phyloP scores from a whole-genome alignment of 2,329 filamentous ascomycete genomes.

The Cercospora janseana region DNA sequence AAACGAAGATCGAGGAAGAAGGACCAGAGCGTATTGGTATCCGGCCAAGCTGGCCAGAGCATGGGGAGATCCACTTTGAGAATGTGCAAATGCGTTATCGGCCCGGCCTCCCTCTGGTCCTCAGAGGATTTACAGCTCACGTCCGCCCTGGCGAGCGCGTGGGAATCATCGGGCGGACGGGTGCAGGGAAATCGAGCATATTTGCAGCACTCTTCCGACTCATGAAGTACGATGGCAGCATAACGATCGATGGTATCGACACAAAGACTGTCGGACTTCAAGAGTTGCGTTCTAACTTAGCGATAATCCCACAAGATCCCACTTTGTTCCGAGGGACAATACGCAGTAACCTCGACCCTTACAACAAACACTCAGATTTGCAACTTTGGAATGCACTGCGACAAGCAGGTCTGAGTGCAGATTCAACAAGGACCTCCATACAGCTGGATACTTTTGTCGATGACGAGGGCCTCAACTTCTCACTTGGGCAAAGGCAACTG shows the following conservation, averaged over 20 bases:
- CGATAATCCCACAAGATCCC: conserved; percentile 81
- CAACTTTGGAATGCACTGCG: conserved; percentile 68
- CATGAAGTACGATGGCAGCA: conserved; percentile 56
- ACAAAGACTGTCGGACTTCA: conserved; percentile 69
- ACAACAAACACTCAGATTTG: conserved; percentile 65
- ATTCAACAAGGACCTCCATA: conserved; percentile 7
- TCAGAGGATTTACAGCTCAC: conserved; percentile 92
- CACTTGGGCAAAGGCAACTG: conserved; percentile 82
- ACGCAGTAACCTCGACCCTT: conserved; percentile 73
- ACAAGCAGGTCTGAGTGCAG: conserved; percentile 61
- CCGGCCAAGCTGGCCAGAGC: conserved; percentile 71
- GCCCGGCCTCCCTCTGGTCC: conserved; percentile 74
- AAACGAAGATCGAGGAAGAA: conserved; percentile 81
- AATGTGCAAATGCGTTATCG: conserved; percentile 81
- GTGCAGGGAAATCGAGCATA: conserved; percentile 46
- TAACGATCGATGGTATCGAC: conserved; percentile 71
- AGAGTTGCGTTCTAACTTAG: conserved; percentile 68
- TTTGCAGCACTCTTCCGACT: conserved; percentile 16
- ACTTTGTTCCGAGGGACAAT: conserved; percentile 79
- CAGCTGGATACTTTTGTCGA: conserved; percentile 79
- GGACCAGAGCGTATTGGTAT: conserved; percentile 43
- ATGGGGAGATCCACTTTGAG: conserved; percentile 78
- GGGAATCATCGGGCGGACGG: conserved; percentile 87
- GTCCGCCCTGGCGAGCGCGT: not conserved
- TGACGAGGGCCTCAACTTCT: conserved; percentile 89